Evolutionary conservation across 306 rosid species (phyloP).

Genomic region (Hippophae tibetana): DNA sequence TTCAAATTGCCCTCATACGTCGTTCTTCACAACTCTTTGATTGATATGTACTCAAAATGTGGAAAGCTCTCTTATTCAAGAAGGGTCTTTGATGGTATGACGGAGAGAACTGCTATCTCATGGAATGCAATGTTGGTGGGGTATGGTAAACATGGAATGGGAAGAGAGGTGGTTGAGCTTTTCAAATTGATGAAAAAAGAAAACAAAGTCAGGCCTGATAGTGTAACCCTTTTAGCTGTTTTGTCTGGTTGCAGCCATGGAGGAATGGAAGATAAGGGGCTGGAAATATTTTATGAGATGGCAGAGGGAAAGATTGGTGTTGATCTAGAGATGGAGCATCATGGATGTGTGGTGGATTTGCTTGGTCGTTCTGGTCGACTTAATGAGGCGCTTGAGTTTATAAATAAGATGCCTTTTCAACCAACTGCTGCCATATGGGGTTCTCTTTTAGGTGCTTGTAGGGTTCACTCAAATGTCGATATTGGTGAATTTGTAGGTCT

Average conservation of each 20-base stretch:
- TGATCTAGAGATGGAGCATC: constrained; percentile 62
- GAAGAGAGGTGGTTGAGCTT: constrained; percentile 68
- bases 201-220: constrained; percentile 54
- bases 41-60: constrained; percentile 91
- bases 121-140: constrained; percentile 93
- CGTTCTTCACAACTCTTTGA: constrained; percentile 77
- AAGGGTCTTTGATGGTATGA: constrained; percentile 57
- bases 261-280: constrained; percentile 58
- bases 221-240: constrained; percentile 70
- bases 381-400: constrained; percentile 56
- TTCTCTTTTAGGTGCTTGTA: constrained; percentile 74
- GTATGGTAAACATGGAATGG: constrained; percentile 85
- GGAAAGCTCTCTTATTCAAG: constrained; percentile 64
- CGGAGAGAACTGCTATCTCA: constrained; percentile 63
- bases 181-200: constrained; percentile 56
- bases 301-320: constrained; percentile 35
- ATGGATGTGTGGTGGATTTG: constrained; percentile 79
- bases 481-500: constrained; percentile 60
- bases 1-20: constrained; percentile 41
- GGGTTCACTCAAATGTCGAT: constrained; percentile 55
- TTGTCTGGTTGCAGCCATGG: constrained; percentile 92
- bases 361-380: constrained; percentile 76
- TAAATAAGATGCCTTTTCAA: constrained; percentile 47
- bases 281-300: constrained; percentile 62
- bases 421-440: constrained; percentile 86